A percentile compares a stretch with the other conserved stretches of the same genome.
Conservation (phyloP, 257 asterid genomes). For the Fraxinus anomala region DNA sequence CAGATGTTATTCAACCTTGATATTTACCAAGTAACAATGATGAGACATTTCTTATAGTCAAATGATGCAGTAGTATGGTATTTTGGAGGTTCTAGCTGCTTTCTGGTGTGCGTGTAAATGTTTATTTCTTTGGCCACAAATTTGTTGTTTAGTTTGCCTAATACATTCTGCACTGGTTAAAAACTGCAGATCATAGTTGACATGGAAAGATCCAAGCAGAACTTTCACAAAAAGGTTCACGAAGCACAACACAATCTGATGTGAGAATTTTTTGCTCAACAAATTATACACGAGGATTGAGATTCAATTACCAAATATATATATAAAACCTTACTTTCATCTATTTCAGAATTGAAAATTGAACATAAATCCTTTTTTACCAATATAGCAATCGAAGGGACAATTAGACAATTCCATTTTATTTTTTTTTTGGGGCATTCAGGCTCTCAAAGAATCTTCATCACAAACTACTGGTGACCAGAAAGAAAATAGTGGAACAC, state of each 20-base stretch:
- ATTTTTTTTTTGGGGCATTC: conserved; percentile 12
- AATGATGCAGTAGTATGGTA: conserved; percentile 12
- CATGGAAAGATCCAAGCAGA: conserved; percentile 95
- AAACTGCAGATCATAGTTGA: conserved; percentile 81
- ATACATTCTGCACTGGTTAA: neutral
- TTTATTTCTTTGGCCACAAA: neutral
- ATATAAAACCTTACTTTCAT: neutral
- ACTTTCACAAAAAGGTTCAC: conserved; percentile 53
- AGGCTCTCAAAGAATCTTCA: conserved; percentile 77
- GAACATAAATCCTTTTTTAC: neutral
- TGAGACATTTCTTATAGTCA: conserved; percentile 14
- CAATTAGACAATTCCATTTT: neutral
- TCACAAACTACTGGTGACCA: conserved; percentile 47
- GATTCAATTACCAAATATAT: neutral
- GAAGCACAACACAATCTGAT: conserved; percentile 66
- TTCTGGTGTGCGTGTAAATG: conserved; percentile 11
- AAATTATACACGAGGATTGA: conserved; percentile 5
- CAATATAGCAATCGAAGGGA: neutral
- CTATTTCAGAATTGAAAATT: neutral
- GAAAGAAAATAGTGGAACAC: conserved; percentile 56
- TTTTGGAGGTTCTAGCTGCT: conserved; percentile 19
- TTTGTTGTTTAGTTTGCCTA: conserved; percentile 9
- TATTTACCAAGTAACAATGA: neutral
- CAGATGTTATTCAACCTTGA: neutral
- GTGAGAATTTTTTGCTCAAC: conserved; percentile 47